phyloP scores from a whole-genome alignment of 1,284 basidiomycete species.

The Sanghuangporus baumii region DNA sequence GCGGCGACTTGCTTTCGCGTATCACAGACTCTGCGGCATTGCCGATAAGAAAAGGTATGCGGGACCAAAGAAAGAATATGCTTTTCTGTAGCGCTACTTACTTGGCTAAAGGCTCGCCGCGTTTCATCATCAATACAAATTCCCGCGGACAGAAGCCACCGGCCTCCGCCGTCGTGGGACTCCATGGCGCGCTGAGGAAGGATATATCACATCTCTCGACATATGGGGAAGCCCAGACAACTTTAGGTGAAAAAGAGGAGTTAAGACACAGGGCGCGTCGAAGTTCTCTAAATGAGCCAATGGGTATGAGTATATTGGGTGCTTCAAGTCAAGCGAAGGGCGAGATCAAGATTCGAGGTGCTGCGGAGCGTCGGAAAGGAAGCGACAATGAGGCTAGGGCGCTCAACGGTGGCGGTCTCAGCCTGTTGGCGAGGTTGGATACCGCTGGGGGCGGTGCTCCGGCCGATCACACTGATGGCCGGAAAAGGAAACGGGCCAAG shows the following conservation, averaged over 20 bases:
- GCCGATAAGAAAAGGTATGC: not conserved
- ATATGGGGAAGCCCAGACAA: not conserved
- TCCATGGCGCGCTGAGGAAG: not conserved
- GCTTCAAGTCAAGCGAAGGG: not conserved
- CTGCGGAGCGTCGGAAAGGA: conserved; percentile 6
- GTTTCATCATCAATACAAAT: not conserved
- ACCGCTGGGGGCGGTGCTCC: not conserved
- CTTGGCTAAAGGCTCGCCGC: not conserved
- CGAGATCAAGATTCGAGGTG: conserved; percentile 15
- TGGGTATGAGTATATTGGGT: not conserved
- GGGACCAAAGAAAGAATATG: too few species aligned
- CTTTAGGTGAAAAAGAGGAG: not conserved
- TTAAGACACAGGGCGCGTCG: not conserved
- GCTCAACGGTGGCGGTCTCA: not conserved
- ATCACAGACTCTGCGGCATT: not conserved
- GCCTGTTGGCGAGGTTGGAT: conserved; percentile 5
- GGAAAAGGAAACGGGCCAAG: conserved; percentile 5
- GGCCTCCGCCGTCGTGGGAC: conserved; percentile 4
- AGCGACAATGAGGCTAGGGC: not conserved
- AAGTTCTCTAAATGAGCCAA: not conserved
- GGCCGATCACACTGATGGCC: not conserved
- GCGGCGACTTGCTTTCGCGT: not conserved
- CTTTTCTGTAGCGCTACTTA: not conserved
- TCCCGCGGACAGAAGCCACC: not conserved
- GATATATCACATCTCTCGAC: not conserved